phyloP scores from a whole-genome alignment of 1,284 basidiomycete species.

The Exobasidium rhododendri region DNA sequence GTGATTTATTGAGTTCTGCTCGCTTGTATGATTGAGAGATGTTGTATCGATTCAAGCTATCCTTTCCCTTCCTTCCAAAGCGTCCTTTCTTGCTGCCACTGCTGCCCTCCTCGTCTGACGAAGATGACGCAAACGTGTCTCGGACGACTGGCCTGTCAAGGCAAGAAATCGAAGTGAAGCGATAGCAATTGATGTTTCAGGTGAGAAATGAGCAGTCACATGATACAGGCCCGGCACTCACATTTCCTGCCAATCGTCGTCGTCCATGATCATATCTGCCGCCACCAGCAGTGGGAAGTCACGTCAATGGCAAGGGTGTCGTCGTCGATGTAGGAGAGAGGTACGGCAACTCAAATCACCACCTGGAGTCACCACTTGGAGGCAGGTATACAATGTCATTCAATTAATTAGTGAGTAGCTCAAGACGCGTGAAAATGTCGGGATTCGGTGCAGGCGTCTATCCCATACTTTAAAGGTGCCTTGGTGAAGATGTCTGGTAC shows the following conservation, averaged over 20 bases:
- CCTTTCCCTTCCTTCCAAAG: conserved; percentile 8
- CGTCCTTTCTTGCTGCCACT: neutral
- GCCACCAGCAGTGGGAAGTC: neutral
- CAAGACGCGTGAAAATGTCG: too few relatives aligned
- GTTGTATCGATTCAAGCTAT: neutral
- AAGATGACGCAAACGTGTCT: neutral
- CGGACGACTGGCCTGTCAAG: conserved; percentile 1
- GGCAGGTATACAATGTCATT: too few relatives aligned
- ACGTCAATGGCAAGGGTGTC: neutral
- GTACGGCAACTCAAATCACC: too few relatives aligned
- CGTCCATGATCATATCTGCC: conserved; percentile 23
- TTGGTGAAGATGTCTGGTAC: too few relatives aligned
- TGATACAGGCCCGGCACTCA: too few relatives aligned
- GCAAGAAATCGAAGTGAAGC: too few relatives aligned
- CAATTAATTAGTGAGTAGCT: too few relatives aligned
- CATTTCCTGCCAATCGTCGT: conserved; percentile 49
- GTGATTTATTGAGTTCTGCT: neutral
- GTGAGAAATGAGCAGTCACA: too few relatives aligned
- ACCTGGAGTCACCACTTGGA: neutral
- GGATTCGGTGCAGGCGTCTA: too few relatives aligned
- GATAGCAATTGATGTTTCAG: too few relatives aligned
- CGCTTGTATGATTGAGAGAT: neutral
- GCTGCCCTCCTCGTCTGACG: conserved; percentile 15
- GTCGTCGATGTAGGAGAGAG: too few relatives aligned
- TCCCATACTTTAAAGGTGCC: too few relatives aligned